Evolutionary conservation across 208 protist species (phyloP).

Genomic region (Crithidia mellificae): DNA sequence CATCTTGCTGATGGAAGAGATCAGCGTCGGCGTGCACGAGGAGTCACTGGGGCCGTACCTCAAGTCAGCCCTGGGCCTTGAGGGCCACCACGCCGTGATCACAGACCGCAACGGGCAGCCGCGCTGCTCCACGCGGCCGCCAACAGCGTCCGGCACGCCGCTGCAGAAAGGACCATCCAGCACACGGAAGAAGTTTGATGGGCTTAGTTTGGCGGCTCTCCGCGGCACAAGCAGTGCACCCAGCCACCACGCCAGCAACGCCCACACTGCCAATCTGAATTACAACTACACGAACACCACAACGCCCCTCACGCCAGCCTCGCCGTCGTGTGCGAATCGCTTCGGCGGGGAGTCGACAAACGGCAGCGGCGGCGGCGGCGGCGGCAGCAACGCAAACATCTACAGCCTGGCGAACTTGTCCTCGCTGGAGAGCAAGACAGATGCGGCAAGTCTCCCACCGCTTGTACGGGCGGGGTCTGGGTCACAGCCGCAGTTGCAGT

Average conservation of each 20-base stretch:
- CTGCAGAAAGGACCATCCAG: slow-evolving; percentile 7
- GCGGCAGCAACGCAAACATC: too few relatives aligned
- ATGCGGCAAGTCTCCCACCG: slow-evolving; percentile 1
- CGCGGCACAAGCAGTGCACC: background rate
- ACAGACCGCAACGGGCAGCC: slow-evolving; percentile 60
- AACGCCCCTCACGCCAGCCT: background rate
- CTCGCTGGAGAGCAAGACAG: background rate
- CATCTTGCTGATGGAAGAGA: slow-evolving; percentile 73
- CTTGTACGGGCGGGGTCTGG: slow-evolving; percentile 1
- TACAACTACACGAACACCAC: background rate
- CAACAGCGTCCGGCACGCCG: slow-evolving; percentile 1
- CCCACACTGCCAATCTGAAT: too few relatives aligned
- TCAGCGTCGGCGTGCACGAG: slow-evolving; percentile 73
- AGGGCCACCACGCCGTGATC: slow-evolving; percentile 74
- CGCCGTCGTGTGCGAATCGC: background rate
- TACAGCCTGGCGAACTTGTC: too few relatives aligned
- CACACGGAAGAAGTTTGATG: slow-evolving; percentile 20
- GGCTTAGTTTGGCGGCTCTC: slow-evolving; percentile 3
- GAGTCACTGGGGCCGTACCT: slow-evolving; percentile 60
- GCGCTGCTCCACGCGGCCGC: slow-evolving; percentile 30
- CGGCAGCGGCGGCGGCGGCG: background rate
- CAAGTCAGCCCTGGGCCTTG: slow-evolving; percentile 42
- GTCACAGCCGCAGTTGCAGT: background rate
- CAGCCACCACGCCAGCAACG: background rate
- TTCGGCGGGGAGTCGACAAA: background rate